phyloP scores from a whole-genome alignment of 805 yeast genomes.

The Myxozyma geophila region DNA sequence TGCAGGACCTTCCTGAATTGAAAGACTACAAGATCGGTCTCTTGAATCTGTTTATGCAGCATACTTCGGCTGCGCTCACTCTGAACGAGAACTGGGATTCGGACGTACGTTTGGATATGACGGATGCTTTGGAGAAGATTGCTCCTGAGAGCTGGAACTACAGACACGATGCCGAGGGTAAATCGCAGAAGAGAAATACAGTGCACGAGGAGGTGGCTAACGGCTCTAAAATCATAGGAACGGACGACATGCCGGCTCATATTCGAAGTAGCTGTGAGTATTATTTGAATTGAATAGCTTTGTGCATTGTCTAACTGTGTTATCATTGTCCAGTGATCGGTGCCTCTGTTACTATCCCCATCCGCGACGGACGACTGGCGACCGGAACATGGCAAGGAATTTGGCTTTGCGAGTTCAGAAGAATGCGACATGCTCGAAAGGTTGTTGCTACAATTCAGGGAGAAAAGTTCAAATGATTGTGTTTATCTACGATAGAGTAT shows the following conservation, averaged over 20 bases:
- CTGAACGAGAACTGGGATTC: constrained; percentile 82
- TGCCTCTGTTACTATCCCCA: constrained; percentile 68
- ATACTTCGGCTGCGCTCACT: constrained; percentile 78
- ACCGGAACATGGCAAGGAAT: constrained; percentile 89
- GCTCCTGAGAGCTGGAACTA: constrained; percentile 68
- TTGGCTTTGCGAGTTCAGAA: constrained; percentile 74
- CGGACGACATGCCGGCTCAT: constrained; percentile 87
- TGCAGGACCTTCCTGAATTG: constrained; percentile 61
- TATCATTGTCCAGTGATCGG: constrained; percentile 53
- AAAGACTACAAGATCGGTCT: constrained; percentile 64
- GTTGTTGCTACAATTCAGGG: constrained; percentile 79
- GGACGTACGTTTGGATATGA: constrained; percentile 74
- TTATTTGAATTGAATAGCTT: background rate
- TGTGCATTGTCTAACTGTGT: background rate
- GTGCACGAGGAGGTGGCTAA: background rate
- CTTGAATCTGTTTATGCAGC: constrained; percentile 70
- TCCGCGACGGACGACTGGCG: constrained; percentile 66
- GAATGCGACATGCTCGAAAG: constrained; percentile 63
- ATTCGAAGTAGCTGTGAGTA: constrained; percentile 57
- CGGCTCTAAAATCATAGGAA: constrained; percentile 34
- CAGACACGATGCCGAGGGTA: constrained; percentile 73
- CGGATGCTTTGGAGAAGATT: constrained; percentile 61
- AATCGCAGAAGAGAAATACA: background rate
- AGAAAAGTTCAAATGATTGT: constrained; percentile 36
- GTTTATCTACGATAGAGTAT: no score